These are phyloP conservation scores for Nissolia schottii DNA, from an alignment of 306 rosid genomes.

Conservation along the genomic window DNA sequence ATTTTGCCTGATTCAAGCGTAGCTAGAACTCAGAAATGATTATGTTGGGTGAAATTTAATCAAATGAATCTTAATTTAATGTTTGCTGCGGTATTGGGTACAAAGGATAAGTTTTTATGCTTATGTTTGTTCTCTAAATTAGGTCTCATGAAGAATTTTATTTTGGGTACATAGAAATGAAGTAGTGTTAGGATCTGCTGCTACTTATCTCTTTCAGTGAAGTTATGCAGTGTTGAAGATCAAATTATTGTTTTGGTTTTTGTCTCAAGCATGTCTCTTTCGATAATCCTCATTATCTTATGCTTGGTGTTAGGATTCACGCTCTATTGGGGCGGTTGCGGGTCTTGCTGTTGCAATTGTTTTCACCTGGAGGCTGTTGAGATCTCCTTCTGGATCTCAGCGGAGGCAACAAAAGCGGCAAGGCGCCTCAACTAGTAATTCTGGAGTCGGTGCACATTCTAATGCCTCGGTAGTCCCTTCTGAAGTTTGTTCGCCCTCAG, in stretches of 20 bases:
- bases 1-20: background rate
- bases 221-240: background rate
- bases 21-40: background rate
- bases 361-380: constrained; percentile 89
- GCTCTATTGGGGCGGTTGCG: constrained; percentile 81
- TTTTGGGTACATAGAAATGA: background rate
- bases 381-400: constrained; percentile 58
- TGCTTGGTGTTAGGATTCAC: constrained; percentile 58
- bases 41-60: background rate
- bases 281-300: background rate
- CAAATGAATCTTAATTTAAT: background rate
- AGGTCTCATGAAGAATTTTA: background rate
- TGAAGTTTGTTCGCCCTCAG: constrained; percentile 40
- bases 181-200: background rate
- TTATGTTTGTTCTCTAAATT: background rate
- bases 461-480: constrained; percentile 36
- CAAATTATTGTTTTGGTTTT: constrained; percentile 1
- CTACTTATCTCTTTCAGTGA: background rate
- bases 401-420: constrained; percentile 76
- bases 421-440: constrained; percentile 55
- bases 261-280: constrained; percentile 5
- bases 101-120: constrained; percentile 5
- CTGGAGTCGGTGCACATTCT: constrained; percentile 46
- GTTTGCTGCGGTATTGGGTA: background rate
- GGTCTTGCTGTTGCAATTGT: constrained; percentile 84